Evolutionary conservation across 2,329 filamentous ascomycete genomes (phyloP).

Genomic region (Exophiala mesophila): DNA sequence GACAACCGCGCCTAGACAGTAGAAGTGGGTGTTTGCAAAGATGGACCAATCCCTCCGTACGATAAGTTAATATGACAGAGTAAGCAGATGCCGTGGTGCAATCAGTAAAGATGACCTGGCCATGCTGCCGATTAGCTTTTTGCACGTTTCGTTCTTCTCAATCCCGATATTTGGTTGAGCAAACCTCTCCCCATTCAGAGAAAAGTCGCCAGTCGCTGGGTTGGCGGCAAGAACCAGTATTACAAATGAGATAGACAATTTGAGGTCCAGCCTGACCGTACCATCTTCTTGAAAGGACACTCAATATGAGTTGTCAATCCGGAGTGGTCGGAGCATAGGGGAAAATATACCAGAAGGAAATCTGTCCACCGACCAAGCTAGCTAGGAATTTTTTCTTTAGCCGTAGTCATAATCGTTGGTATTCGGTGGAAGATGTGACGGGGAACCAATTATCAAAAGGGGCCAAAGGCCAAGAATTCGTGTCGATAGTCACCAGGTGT

Average conservation of each 20-base stretch:
- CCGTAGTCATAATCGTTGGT: no score
- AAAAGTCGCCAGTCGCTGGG: constrained; percentile 4
- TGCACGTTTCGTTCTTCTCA: constrained; percentile 5
- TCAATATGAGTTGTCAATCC: no score
- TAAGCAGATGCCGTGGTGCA: constrained; percentile 23
- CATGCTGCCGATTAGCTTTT: constrained; percentile 13
- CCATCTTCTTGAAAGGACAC: no score
- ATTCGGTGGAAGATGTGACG: no score
- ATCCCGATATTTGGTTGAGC: not conserved
- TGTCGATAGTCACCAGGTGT: no score
- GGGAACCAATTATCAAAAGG: no score
- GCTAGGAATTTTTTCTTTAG: no score
- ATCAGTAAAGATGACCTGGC: constrained; percentile 28
- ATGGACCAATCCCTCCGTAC: constrained; percentile 23
- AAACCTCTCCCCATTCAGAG: not conserved
- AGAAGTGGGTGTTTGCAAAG: constrained; percentile 4
- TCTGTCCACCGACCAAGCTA: no score
- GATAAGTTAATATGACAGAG: constrained; percentile 30
- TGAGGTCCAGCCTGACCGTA: no score
- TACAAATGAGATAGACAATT: constrained; percentile 21
- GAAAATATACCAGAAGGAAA: no score
- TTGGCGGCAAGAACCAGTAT: constrained; percentile 8
- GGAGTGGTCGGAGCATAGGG: no score
- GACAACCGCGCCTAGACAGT: constrained; percentile 5
- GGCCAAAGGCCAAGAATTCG: no score